Evolutionary conservation across 169 alveolate species (phyloP), one percentile per base, ranked within the genome.

Genomic region (Theileria equi): DNA sequence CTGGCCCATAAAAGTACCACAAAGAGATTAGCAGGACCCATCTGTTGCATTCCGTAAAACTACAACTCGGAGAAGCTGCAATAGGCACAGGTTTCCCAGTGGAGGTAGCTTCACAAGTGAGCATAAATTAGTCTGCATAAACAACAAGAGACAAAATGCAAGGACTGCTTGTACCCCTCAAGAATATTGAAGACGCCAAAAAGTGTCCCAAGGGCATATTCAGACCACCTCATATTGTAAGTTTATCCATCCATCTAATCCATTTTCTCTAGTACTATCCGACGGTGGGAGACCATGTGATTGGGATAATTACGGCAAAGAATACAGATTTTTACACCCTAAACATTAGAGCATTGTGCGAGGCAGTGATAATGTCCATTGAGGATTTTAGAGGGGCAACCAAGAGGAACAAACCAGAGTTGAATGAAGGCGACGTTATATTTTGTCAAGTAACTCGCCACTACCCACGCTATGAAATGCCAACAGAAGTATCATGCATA

Each of bases 381-480:
- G 92, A 80, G 21, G 82, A 88, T 43, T 85, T 85, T 57, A 63
- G 85, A 26, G 81, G 84, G 2, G 89, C 92, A 10, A 76, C 89
- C 3, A 85, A 81, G 47, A 80, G 87, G 17, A 80, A 82, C 44
- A 68, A 61, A 34, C 92, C 92, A 2, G 67, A 80, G 61, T 49
- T 85, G 47, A 7, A 32, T 17, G 84, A 61, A 79, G 59, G 82
- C 71, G 85, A 72, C 52, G 60, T 59, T 31, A 47, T 85, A 53
- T 69, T 81, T 61, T 84, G 85, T 73, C 68, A 67, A 60, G 61
- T 81, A 50, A 48, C 70, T 36, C 52, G 71, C 53, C 23, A 72
- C 43, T 61, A 67, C 45, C 54, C 80, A 45, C 21, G 59, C 53
- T 44, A 62, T 31, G 69, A 80, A 61, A 57, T 77, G 38, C 50